Percentiles rank a stretch among this genome's conserved stretches.
phyloP scores from a whole-genome alignment of 805 yeast genomes.

The Teunomyces aglyptinius region DNA sequence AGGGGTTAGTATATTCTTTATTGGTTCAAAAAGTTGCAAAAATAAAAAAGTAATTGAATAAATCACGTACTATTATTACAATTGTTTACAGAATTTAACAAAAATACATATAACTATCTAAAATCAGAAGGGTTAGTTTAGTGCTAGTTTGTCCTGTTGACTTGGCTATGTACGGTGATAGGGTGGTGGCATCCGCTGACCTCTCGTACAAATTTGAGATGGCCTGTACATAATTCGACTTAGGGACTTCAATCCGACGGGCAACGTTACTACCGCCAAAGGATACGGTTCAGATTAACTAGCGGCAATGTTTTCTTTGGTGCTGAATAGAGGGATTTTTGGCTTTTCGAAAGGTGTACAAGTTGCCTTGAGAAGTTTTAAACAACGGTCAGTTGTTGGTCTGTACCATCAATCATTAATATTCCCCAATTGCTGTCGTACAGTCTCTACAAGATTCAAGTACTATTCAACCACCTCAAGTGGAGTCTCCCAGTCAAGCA shows the following conservation, averaged over 20 bases:
- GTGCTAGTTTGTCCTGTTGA: too few relatives aligned
- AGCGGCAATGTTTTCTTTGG: constrained; percentile 1
- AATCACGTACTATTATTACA: too few relatives aligned
- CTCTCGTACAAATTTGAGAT: background rate
- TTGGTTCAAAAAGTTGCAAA: too few relatives aligned
- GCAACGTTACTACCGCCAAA: background rate
- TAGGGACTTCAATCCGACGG: background rate
- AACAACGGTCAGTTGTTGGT: background rate
- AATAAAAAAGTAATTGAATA: too few relatives aligned
- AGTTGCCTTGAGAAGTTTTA: background rate
- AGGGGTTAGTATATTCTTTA: too few relatives aligned
- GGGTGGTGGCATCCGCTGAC: too few relatives aligned
- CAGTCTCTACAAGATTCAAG: background rate
- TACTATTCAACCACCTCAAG: background rate
- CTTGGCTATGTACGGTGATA: too few relatives aligned
- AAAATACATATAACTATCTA: too few relatives aligned
- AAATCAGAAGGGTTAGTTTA: too few relatives aligned
- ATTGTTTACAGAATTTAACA: too few relatives aligned
- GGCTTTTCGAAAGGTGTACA: background rate
- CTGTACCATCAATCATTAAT: background rate
- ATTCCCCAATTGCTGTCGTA: background rate
- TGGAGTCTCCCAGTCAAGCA: background rate
- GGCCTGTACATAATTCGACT: constrained; percentile 1
- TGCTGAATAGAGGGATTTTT: background rate
- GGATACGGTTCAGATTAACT: background rate